A percentile compares a stretch with the other conserved stretches of the same genome.
Evolutionary conservation across 169 alveolate genomes (phyloP).

Genomic region (Plasmodium adleri): DNA sequence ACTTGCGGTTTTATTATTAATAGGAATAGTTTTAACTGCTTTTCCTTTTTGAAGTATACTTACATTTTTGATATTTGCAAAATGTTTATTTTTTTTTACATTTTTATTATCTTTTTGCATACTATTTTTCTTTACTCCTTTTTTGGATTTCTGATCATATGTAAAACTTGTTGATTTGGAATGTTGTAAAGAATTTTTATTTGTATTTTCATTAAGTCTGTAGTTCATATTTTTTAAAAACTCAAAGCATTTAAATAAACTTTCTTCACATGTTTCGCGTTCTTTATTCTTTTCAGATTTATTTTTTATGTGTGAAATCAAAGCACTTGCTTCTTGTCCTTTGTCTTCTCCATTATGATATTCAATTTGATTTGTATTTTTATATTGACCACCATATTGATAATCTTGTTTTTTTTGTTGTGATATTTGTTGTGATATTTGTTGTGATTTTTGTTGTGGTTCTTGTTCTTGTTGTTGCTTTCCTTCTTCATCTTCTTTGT

Average conservation of each 20-base stretch:
- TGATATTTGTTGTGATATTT: too few relatives aligned
- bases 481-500: constrained; percentile 3
- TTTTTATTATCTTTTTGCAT: constrained; percentile 31
- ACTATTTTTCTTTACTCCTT: constrained; percentile 19
- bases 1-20: too few relatives aligned
- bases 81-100: constrained; percentile 9
- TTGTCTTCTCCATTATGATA: constrained; percentile 9
- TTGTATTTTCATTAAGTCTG: constrained; percentile 14
- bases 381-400: too few relatives aligned
- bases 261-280: constrained; percentile 50
- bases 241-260: constrained; percentile 62
- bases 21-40: not conserved
- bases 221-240: constrained; percentile 64
- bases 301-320: not conserved
- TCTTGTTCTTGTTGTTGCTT: too few relatives aligned
- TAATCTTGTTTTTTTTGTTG: too few relatives aligned
- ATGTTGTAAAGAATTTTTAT: not conserved
- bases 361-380: not conserved
- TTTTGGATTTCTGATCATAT: constrained; percentile 36
- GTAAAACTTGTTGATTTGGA: constrained; percentile 14
- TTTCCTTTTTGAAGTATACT: not conserved
- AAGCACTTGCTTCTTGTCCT: not conserved
- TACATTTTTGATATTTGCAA: constrained; percentile 7
- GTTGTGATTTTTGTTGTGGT: too few relatives aligned
- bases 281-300: constrained; percentile 14